Evolutionary conservation across 2,329 filamentous ascomycete genomes (phyloP).

Genomic region (Colletotrichum sp.): DNA sequence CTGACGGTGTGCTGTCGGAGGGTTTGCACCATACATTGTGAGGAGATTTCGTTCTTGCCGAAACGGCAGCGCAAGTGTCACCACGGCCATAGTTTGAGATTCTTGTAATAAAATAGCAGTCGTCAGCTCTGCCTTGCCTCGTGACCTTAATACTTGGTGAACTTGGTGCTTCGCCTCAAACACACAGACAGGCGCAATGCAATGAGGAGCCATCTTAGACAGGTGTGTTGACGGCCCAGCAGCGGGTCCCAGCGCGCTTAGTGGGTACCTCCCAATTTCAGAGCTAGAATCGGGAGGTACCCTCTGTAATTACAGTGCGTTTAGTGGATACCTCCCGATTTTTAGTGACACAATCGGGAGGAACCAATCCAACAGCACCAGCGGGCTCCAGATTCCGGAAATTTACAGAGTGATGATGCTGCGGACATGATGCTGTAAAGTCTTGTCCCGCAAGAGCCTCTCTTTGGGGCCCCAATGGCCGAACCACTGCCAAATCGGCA

Average conservation of each 20-base stretch:
- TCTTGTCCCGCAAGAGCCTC: neutral
- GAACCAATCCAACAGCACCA: too few species aligned
- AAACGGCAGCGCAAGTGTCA: neutral
- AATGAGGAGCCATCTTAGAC: neutral
- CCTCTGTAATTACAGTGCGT: too few species aligned
- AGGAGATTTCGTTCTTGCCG: neutral
- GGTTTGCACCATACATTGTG: neutral
- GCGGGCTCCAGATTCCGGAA: too few species aligned
- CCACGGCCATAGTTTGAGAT: neutral
- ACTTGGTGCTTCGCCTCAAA: neutral
- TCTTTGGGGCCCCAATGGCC: too few species aligned
- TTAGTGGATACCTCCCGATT: too few species aligned
- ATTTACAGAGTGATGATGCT: neutral
- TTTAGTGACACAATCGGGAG: too few species aligned
- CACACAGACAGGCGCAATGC: neutral
- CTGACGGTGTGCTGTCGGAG: neutral
- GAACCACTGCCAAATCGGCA: neutral
- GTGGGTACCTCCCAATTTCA: too few species aligned
- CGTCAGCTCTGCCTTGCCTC: neutral
- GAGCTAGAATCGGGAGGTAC: too few species aligned
- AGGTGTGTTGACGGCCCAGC: neutral
- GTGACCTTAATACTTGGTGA: neutral
- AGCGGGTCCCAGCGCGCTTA: too few species aligned
- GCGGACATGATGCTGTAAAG: neutral
- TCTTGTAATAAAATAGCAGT: rapidly evolving